Evolutionary conservation across 768 basidiomycete species (phyloP), one percentile per base, ranked within the genome.

Genomic region (Termitomyces bulborhizus): DNA sequence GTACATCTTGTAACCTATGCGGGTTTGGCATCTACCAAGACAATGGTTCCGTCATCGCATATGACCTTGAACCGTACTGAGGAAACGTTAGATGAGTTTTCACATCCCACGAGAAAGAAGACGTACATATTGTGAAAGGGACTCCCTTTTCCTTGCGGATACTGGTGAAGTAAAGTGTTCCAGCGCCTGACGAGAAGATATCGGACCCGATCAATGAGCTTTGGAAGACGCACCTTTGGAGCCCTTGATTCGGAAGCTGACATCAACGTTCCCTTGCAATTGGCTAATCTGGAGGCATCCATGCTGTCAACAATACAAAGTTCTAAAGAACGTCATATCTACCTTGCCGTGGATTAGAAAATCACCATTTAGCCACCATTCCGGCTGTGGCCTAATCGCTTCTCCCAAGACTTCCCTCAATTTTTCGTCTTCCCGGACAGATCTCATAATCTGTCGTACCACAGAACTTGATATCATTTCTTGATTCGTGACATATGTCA

Each of bases 161-260:
- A 66, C 88, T 90, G 2, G 89, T 91, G 66, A 91, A 92, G 64
- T 92, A 91, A 2, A 91, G 67, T 16, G 88, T 92, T 6, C 90
- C 90, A 18, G 82, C 75, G 21, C 80, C 88, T 90, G 55, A 6
- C 26, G 31, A 32, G 31, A 24, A 29, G 18, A 40, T 29, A 39
- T 39, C 39, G 41, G 1, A 52, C 29, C 21, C 18, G 32, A n/a
- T 3, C 12, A 46, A 18, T 16, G n/a, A 44, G 41, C 41, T 12
- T 21, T 32, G 21, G 43, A n/a, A 6, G 42, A 44, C 24, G 3
- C n/a, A 83, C 89, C 81, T 73, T 77, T 82, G 42, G 86, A 82
- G 2, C 89, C 89, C 62, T 82, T 85, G 36, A 92, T 70, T 54
- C 87, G 78, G 68, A 89, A 88, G 63, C 85, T 86, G 49, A 92